Evolutionary conservation across 495 filamentous ascomycete genomes (phyloP).

Genomic region (Aspergillus leporis): DNA sequence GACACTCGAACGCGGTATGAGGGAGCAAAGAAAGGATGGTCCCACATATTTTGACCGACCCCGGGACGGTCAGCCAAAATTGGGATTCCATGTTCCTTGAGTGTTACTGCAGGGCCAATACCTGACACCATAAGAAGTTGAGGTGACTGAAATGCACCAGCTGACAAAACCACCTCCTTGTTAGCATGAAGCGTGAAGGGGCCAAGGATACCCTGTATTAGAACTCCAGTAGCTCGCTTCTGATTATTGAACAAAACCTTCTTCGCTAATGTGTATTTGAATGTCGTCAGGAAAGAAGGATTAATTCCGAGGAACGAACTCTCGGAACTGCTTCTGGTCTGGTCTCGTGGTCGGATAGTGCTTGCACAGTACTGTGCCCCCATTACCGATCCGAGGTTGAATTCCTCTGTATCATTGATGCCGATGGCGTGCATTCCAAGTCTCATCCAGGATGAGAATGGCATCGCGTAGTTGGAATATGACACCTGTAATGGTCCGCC

Average conservation of each 20-base stretch:
- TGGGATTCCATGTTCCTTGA: constrained; percentile 40
- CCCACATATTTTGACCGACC: constrained; percentile 52
- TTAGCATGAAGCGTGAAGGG: constrained; percentile 35
- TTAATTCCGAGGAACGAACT: constrained; percentile 32
- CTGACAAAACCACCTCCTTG: constrained; percentile 56
- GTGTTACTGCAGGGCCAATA: constrained; percentile 40
- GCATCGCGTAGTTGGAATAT: constrained; percentile 48
- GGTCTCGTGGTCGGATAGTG: constrained; percentile 36
- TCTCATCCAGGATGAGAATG: constrained; percentile 44
- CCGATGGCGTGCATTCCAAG: constrained; percentile 41
- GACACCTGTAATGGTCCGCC: constrained; percentile 51
- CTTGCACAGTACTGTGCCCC: constrained; percentile 37
- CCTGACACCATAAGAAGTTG: constrained; percentile 34
- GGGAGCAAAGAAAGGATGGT: constrained; percentile 34
- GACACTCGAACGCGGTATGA: constrained; percentile 24
- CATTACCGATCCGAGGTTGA: constrained; percentile 41
- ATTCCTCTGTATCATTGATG: constrained; percentile 34
- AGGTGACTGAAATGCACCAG: constrained; percentile 42
- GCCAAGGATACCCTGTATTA: constrained; percentile 11
- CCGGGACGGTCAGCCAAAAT: constrained; percentile 43
- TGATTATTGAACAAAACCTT: constrained; percentile 26
- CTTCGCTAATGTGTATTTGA: constrained; percentile 23
- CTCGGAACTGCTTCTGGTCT: constrained; percentile 38
- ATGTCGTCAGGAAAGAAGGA: constrained; percentile 19
- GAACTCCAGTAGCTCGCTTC: constrained; percentile 25